Percentiles rank a stretch among this genome's conserved stretches.
Conservation (phyloP, 2,329 filamentous ascomycete species). For the Neophaeococcomyces mojaviensis region DNA sequence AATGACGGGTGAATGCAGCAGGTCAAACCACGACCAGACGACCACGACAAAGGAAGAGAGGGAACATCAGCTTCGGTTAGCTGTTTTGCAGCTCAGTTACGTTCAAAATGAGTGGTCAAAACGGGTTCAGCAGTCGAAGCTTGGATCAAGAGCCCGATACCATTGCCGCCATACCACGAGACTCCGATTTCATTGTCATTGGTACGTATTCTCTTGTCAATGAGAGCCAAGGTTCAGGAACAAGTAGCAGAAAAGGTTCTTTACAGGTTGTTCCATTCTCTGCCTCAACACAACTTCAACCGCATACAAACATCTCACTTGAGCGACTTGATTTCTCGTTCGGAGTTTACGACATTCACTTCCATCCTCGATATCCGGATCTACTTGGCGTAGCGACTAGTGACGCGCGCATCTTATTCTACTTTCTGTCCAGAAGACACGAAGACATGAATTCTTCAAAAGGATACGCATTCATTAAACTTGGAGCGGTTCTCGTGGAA, state of each 20-base stretch:
- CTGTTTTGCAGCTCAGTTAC: too few species aligned
- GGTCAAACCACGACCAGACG: too few species aligned
- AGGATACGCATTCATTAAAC: slow-evolving; percentile 35
- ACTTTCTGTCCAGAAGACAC: slow-evolving; percentile 28
- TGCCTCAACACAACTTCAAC: slow-evolving; percentile 8
- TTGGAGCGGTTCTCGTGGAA: slow-evolving; percentile 13
- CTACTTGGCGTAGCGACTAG: slow-evolving; percentile 71
- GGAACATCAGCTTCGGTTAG: too few species aligned
- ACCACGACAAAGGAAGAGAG: too few species aligned
- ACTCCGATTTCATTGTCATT: slow-evolving; percentile 19
- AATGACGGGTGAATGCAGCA: too few species aligned
- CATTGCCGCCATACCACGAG: slow-evolving; percentile 16
- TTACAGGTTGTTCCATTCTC: slow-evolving; percentile 16
- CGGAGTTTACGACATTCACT: slow-evolving; percentile 79
- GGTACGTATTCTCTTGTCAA: slow-evolving; percentile 20
- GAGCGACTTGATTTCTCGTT: slow-evolving; percentile 36
- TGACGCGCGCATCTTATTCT: slow-evolving; percentile 62
- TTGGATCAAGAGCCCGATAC: slow-evolving; percentile 18
- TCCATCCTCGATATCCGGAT: slow-evolving; percentile 51
- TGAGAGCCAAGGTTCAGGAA: slow-evolving; percentile 9
- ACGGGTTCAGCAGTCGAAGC: too few species aligned
- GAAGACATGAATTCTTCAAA: slow-evolving; percentile 13
- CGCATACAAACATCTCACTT: slow-evolving; percentile 11
- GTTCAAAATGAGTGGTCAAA: too few species aligned
- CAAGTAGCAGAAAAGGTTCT: slow-evolving; percentile 13